Conservation (phyloP, 768 basidiomycete species). For the Pleurotus tuoliensis region DNA sequence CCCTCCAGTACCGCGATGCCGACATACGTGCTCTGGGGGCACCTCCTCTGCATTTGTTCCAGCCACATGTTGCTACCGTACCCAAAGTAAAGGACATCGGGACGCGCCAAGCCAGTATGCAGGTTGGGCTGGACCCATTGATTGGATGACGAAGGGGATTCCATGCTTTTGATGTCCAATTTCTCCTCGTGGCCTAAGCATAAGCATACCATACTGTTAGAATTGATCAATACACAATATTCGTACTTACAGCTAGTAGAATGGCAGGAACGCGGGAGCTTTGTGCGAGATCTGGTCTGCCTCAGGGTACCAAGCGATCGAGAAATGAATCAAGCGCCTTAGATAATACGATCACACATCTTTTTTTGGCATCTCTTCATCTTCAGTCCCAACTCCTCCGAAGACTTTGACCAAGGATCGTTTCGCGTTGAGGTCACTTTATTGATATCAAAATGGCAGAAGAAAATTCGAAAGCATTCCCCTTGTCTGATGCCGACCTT, state of each 20-base stretch:
- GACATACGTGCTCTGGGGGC: constrained; percentile 37
- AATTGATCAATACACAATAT: too few relatives aligned
- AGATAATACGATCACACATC: background rate
- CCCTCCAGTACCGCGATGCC: constrained; percentile 35
- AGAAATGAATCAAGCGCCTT: background rate
- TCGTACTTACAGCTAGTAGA: too few relatives aligned
- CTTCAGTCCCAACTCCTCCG: constrained; percentile 1
- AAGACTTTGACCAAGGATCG: constrained; percentile 78
- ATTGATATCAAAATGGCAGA: constrained; percentile 52
- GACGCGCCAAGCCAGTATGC: too few relatives aligned
- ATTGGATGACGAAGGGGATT: too few relatives aligned
- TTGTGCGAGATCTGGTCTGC: too few relatives aligned
- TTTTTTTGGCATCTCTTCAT: background rate
- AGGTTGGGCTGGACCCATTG: too few relatives aligned
- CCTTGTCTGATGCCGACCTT: constrained; percentile 77
- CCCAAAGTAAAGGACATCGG: constrained; percentile 33
- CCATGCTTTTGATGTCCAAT: too few relatives aligned
- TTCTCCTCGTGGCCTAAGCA: too few relatives aligned
- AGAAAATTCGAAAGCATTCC: constrained; percentile 79
- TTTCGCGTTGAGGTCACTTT: constrained; percentile 71
- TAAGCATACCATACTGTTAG: too few relatives aligned
- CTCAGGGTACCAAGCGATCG: too few relatives aligned
- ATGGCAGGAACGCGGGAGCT: too few relatives aligned
- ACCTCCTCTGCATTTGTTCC: constrained; percentile 45
- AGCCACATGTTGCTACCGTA: constrained; percentile 51